Conservation (phyloP, 768 basidiomycete genomes). For the Lentinula edodes region DNA sequence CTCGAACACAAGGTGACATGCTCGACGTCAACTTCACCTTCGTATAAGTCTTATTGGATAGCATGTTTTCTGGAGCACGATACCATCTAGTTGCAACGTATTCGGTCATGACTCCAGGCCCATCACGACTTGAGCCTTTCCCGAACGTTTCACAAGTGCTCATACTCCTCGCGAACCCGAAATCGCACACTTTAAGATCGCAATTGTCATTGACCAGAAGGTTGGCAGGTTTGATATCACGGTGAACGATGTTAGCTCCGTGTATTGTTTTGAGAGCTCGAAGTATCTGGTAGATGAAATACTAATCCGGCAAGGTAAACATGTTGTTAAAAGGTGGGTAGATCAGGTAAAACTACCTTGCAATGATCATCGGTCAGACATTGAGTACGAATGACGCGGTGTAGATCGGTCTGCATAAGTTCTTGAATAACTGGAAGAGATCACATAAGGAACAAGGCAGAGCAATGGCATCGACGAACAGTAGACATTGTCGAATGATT, state of each 20-base stretch:
- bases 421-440: background rate
- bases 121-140: conserved; percentile 66
- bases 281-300: conserved; percentile 91
- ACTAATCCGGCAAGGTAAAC: conserved; percentile 48
- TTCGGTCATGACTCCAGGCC: conserved; percentile 66
- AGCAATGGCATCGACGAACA: conserved; percentile 31
- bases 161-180: conserved; percentile 89
- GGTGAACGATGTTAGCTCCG: conserved; percentile 92
- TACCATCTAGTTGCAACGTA: conserved; percentile 99
- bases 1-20: background rate
- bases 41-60: conserved; percentile 98
- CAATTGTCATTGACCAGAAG: conserved; percentile 97
- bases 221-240: conserved; percentile 96
- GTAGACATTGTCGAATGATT: conserved; percentile 83
- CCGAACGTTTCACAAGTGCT: conserved; percentile 82
- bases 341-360: background rate
- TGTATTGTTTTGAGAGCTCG: conserved; percentile 95
- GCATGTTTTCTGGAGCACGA: conserved; percentile 98
- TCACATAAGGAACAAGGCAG: too few species aligned
- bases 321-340: background rate
- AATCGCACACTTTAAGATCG: conserved; percentile 93
- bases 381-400: conserved; percentile 93
- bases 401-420: conserved; percentile 55
- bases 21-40: conserved; percentile 43
- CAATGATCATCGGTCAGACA: conserved; percentile 89